Evolutionary conservation across 805 yeast species (phyloP).

Genomic region (Candida maris): DNA sequence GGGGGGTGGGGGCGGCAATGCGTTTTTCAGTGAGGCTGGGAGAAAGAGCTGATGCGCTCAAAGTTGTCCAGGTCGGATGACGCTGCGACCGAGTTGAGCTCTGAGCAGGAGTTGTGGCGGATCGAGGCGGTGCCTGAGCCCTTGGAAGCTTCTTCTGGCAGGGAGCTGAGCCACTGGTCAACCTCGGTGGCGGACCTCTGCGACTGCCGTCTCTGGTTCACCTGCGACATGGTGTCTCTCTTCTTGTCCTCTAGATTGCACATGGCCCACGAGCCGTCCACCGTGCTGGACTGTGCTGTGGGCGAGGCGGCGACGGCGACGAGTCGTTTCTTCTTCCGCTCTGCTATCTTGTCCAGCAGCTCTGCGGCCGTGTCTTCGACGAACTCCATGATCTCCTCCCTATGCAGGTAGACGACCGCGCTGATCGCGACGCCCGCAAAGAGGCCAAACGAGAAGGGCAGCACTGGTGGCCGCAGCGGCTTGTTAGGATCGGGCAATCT

Average conservation of each 20-base stretch:
- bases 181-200: slow-evolving; percentile 4
- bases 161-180: slow-evolving; percentile 1
- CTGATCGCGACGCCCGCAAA: slow-evolving; percentile 27
- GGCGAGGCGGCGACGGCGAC: slow-evolving; percentile 1
- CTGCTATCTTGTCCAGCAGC: slow-evolving; percentile 12
- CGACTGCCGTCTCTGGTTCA: slow-evolving; percentile 1
- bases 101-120: background rate
- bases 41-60: background rate
- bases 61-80: background rate
- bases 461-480: slow-evolving; percentile 2
- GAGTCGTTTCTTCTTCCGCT: slow-evolving; percentile 10
- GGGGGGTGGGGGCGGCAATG: no score
- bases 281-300: background rate
- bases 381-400: slow-evolving; percentile 26
- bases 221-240: background rate
- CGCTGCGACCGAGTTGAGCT: background rate
- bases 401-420: slow-evolving; percentile 19
- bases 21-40: background rate
- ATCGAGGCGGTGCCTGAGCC: background rate
- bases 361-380: slow-evolving; percentile 21
- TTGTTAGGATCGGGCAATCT: slow-evolving; percentile 1
- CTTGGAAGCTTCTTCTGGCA: background rate
- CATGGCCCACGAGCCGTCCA: background rate
- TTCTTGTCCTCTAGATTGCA: slow-evolving; percentile 1
- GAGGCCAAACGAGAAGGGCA: slow-evolving; percentile 24